These are phyloP conservation scores for Pachysandra terminalis DNA, from an alignment of 164 flowering plant genomes.

Conservation along the genomic window DNA sequence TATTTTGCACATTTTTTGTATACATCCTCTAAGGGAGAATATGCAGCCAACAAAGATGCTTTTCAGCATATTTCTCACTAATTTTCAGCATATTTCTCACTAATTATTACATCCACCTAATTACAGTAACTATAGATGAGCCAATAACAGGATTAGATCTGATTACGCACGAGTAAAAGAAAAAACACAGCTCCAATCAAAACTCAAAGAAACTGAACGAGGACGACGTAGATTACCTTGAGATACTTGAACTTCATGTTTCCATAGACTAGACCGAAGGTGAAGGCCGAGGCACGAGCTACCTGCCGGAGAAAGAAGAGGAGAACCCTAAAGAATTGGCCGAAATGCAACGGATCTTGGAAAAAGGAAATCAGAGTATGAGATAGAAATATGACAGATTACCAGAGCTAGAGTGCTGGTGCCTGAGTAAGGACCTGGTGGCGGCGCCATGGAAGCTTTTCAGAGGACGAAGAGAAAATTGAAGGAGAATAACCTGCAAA, in stretches of 20 bases:
- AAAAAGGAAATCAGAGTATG: background rate
- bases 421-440: constrained; percentile 72
- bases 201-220: background rate
- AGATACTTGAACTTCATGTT: constrained; percentile 64
- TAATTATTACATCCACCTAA: background rate
- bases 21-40: no score
- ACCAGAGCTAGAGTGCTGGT: constrained; percentile 77
- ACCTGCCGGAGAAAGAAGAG: constrained; percentile 33
- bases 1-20: no score
- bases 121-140: background rate
- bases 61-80: no score
- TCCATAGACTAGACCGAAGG: constrained; percentile 66
- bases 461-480: background rate
- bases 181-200: background rate
- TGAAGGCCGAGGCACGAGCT: constrained; percentile 68
- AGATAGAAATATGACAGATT: background rate
- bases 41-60: no score
- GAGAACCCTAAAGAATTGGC: background rate
- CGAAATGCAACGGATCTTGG: background rate
- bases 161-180: background rate
- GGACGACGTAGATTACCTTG: constrained; percentile 32
- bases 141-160: background rate
- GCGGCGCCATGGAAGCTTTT: constrained; percentile 48
- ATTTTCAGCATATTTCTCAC: no score
- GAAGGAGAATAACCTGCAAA: no score